These are phyloP conservation scores for Solanum chacoense DNA, from an alignment of 305 asterid species.

Conservation along the genomic window DNA sequence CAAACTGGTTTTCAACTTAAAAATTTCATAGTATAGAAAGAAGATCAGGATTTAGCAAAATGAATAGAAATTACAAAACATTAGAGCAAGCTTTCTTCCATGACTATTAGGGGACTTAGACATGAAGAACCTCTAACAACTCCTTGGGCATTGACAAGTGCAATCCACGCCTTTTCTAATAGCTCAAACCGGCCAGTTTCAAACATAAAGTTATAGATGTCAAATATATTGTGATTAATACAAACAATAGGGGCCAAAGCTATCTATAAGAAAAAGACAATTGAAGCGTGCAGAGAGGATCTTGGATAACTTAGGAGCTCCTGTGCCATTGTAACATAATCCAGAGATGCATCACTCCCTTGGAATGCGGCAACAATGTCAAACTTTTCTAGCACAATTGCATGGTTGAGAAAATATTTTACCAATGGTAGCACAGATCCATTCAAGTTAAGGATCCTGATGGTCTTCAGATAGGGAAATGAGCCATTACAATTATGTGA, in stretches of 20 bases:
- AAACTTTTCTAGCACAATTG: background rate
- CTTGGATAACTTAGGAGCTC: background rate
- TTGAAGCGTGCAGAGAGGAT: background rate
- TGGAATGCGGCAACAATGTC: background rate
- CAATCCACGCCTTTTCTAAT: background rate
- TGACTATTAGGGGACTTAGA: background rate
- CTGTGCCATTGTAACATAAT: background rate
- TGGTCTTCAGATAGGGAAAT: background rate
- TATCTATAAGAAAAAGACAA: background rate
- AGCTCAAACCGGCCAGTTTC: background rate
- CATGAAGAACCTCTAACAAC: background rate
- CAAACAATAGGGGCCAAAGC: background rate
- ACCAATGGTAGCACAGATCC: background rate
- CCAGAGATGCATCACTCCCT: background rate
- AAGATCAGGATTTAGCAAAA: background rate
- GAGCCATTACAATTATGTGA: background rate
- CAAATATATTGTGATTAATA: background rate
- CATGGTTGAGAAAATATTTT: background rate
- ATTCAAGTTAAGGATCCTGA: background rate
- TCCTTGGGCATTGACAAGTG: background rate
- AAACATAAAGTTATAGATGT: background rate
- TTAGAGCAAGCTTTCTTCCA: background rate
- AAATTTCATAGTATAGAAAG: background rate
- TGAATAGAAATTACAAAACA: background rate
- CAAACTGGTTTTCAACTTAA: background rate